Conservation (phyloP, 2,329 filamentous ascomycete species). For the Cladorrhinum sp. region DNA sequence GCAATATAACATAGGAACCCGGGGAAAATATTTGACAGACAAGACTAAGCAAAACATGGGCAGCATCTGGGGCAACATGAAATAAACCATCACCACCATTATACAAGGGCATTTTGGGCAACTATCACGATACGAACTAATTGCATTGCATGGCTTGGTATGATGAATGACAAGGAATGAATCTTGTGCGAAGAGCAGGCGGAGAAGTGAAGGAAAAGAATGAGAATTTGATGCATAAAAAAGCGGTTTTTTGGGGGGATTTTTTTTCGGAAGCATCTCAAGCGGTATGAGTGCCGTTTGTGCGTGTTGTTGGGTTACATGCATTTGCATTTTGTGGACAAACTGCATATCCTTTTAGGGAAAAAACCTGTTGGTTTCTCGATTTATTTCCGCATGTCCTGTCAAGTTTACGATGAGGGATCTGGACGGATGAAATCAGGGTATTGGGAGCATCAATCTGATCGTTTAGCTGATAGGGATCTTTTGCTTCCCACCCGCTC, state of each 20-base stretch:
- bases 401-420: not conserved
- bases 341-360: not conserved
- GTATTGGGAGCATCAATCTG: not conserved
- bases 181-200: not conserved
- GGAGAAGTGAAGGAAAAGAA: not conserved
- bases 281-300: not conserved
- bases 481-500: too few relatives aligned
- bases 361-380: not conserved
- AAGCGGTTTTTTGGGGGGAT: too few relatives aligned
- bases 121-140: not conserved
- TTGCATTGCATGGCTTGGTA: conserved; percentile 5
- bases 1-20: conserved; percentile 56
- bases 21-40: conserved; percentile 81
- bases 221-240: not conserved
- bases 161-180: not conserved
- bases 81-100: conserved; percentile 8
- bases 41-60: conserved; percentile 10
- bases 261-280: too few relatives aligned
- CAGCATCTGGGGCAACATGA: not conserved
- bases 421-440: not conserved
- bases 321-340: not conserved
- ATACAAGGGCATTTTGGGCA: conserved; percentile 17
- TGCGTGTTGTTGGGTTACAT: not conserved
- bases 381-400: too few relatives aligned
- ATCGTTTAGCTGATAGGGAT: not conserved